phyloP scores from a whole-genome alignment of 2,329 filamentous ascomycete genomes.

The Pestalotiopsis sp. region DNA sequence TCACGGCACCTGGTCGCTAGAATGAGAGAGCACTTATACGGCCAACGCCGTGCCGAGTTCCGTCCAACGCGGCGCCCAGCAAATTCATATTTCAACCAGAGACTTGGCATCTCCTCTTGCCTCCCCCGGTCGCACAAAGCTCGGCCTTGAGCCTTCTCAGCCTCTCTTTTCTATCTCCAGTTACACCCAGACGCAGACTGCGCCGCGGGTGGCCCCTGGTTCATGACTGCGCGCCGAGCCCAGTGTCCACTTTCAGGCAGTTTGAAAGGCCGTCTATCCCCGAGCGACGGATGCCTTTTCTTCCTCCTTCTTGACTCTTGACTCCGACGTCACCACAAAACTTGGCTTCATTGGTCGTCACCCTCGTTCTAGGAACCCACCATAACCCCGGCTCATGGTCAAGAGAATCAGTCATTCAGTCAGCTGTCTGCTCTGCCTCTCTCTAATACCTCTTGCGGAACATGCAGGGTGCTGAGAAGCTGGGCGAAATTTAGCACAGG shows the following conservation, averaged over 20 bases:
- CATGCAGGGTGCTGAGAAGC: background rate
- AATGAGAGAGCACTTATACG: background rate
- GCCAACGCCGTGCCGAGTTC: conserved; percentile 4
- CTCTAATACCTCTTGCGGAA: background rate
- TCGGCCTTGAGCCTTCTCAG: background rate
- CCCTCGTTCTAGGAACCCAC: background rate
- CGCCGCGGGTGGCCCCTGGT: background rate
- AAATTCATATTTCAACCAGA: background rate
- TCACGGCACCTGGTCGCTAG: background rate
- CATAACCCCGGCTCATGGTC: no score
- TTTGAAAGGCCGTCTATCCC: background rate
- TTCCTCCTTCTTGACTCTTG: background rate
- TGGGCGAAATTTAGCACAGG: background rate
- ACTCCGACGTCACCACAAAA: background rate
- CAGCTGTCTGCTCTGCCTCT: background rate
- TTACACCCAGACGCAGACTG: background rate
- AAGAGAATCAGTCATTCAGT: background rate
- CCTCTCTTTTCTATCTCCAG: background rate
- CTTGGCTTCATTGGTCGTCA: background rate
- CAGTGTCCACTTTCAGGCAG: background rate
- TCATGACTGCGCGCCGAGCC: background rate
- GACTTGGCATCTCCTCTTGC: background rate
- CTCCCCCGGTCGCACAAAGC: background rate
- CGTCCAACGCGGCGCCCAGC: background rate
- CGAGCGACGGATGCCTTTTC: background rate